Base-by-base conservation (phyloP, 306 rosid genomes). In the Arachis stenosperma region DNA sequence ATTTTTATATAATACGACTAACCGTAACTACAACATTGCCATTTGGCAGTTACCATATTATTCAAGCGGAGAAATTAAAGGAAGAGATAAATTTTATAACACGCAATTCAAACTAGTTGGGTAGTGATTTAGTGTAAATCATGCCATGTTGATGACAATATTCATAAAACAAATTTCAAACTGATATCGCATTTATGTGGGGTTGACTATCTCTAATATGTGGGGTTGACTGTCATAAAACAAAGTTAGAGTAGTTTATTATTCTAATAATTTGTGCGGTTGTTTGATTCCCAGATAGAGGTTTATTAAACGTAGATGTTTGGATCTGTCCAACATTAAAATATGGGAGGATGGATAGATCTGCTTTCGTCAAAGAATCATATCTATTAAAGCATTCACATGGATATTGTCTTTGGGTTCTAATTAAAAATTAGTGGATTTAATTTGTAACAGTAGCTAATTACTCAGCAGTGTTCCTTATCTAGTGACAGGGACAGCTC, bases 301-400 rank as follows among this genome's bases (percentile, higher is more conserved):
- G 47, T 61, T 64, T 6, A 74, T 51, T 61, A 71, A 74, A 55
- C 14, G 69, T 57, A 14, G 47, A 82, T 61, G 40, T 67, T 71
- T 81, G 81, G 81, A 78, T 81, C 74, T 71, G 29, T 50, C 6
- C 65, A 33, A 57, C 47, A 65, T 61, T 57, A 52, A 60, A 69
- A 73, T 41, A 36, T 56, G 69, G 3, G 37, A 2, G 37, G 0
- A 2, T 2, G 33, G 44, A 65, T 57, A 22, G 8, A 11, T 36
- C 27, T 70, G 52, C 51, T 74, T 78, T 44, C 37, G 79, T 84
- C 80, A 70, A 78, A 74, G 83, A 78, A 74, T 29, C 50, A 70
- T 77, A 44, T 51, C 63, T 62, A 51, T 62, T 67, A 50, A 80
- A 76, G 82, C 70, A 43, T 40, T 73, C 82, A 80, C 87, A 84